Base-by-base conservation (phyloP, 2,329 filamentous ascomycete species). In the Botryotinia narcissicola region DNA sequence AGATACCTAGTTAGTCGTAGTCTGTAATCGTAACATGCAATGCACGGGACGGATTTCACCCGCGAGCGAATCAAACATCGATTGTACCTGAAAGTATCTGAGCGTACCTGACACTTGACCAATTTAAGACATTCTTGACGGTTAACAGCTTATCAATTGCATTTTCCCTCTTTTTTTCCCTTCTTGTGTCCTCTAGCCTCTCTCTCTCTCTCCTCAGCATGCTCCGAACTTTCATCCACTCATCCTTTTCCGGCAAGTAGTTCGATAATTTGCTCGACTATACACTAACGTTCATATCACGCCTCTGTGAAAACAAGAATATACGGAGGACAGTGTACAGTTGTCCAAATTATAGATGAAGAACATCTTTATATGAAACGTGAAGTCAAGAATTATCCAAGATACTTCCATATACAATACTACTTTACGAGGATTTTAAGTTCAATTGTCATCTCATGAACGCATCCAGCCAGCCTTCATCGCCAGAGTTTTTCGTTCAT, bases 41-140 rank as follows among this genome's bases (percentile, higher is more conserved):
- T 40, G 32, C 64, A 67, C 46, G 32, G 64, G 46, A 67, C 25
- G 64, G 64, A 29, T 29, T 22, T 40, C n/a, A 29, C 64, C 64
- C 35, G 64, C 64, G 35, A 68, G 10, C 64, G 35, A 68, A 68
- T 68, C 35, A 68, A 42, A 68, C 16, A 4, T 42, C 35, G 22
- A 32, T 54, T 40, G 64, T 68, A 54, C 64, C 64, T 54, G 64
- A 54, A 12, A 37, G 18, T 37, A n/a, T 25, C 20, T 35, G 20
- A 25, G 16, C 8, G 63, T 68, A 40, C 64, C 46, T 68, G 64
- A 54, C 64, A 54, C 64, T 68, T 54, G 29, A 54, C 64, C 64
- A 40, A 20, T 40, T 68, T 2, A 4, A 54, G 64, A 68, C n/a
- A 35, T 20, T 6, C 44, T 37, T 32, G 37, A 37, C 22, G 63